Base-by-base conservation (phyloP, 257 asterid species). In the Jacaranda mimosifolia region DNA sequence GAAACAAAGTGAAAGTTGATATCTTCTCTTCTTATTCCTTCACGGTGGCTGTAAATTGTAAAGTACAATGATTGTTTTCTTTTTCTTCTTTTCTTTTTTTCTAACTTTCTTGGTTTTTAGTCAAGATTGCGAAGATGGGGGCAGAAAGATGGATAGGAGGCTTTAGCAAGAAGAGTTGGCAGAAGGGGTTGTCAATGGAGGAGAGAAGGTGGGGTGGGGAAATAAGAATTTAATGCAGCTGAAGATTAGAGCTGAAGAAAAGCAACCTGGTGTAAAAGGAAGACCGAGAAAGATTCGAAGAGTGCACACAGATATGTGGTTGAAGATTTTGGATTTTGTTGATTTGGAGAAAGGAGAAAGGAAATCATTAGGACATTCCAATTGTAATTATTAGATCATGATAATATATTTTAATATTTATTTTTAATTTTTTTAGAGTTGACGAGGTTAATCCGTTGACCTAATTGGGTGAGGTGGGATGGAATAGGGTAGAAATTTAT, bases 41-140 rank as follows among this genome's bases (percentile, higher is more conserved):
- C 18, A 4, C 42, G 59, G 74, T 67, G 58, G 63, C 17, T 52
- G 83, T n/a, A 14, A 35, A 26, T 26, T 26, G 9, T 5, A 42
- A 76, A 73, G 85, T 71, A 78, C 74, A 79, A 76, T 86, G 67
- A 83, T 81, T 79, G 84, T 7, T 43, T 15, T 17, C 46, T 48
- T 15, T 52, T 72, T 52, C 35, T 21, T 43, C 79, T 71, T 35
- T 78, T 56, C 49, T 18, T 21, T 56, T 38, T 17, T 21, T 49
- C 38, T 40, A 26, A 26, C 32, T 18, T 55, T 32, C 49, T 9
- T 26, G 32, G 39, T 43, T 43, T 64, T 26, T 26, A 26, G 71
- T 48, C 42, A 32, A 3, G 64, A 62, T 35, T 65, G 53, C 36
- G 32, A 63, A 67, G 63, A 58, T 21, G 21, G 62, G 62, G 81